Evolutionary conservation across 768 basidiomycete genomes (phyloP).

Genomic region (Tylopilus balloui): DNA sequence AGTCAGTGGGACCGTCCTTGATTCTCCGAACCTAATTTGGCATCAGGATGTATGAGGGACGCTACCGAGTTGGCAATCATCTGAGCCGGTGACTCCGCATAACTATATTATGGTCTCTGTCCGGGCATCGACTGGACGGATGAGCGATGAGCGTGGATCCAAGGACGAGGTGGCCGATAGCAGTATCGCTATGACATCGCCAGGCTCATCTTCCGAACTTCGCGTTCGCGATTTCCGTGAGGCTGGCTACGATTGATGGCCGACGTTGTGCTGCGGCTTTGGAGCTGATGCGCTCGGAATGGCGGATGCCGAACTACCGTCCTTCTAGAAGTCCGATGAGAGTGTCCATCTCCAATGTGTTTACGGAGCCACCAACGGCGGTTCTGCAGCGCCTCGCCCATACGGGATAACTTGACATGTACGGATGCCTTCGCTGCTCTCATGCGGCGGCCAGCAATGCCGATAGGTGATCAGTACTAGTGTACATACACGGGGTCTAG

Average conservation of each 20-base stretch:
- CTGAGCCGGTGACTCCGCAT: neutral
- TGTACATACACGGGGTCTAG: neutral
- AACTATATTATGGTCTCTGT: too few relatives aligned
- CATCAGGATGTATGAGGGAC: neutral
- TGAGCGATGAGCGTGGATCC: neutral
- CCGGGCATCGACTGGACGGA: neutral
- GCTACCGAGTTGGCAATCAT: neutral
- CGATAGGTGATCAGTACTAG: neutral
- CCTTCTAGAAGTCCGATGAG: neutral
- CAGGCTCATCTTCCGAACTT: neutral
- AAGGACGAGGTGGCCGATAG: neutral
- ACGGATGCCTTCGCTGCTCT: neutral
- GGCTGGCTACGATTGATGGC: neutral
- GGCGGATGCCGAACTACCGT: neutral
- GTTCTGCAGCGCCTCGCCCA: neutral
- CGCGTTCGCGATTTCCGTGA: neutral
- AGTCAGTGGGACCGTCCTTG: neutral
- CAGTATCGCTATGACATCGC: neutral
- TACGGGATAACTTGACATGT: neutral
- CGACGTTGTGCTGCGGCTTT: neutral
- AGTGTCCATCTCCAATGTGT: neutral
- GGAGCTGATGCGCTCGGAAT: neutral
- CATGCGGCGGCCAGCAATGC: neutral
- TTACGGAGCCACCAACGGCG: neutral
- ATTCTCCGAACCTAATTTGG: constrained; percentile 1